phyloP scores from a whole-genome alignment of 176 grass and related monocot species.

The Cymbopogon citratus region DNA sequence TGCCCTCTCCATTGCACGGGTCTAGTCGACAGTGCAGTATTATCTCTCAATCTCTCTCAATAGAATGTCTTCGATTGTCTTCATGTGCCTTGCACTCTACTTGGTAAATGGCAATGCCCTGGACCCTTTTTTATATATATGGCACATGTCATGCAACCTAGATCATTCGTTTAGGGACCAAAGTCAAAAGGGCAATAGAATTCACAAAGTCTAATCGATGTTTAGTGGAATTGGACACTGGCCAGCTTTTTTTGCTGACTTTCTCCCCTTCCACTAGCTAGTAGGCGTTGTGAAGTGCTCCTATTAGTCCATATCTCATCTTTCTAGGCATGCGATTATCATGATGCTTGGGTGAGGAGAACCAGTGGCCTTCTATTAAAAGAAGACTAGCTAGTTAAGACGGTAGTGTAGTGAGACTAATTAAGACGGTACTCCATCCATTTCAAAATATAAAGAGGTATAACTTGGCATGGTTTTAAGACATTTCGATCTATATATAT shows the following conservation, averaged over 20 bases:
- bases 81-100: conserved; percentile 16
- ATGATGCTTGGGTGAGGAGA: background rate
- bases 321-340: background rate
- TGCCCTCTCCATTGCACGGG: conserved; percentile 32
- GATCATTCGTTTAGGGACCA: conserved; percentile 36
- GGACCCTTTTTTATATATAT: conserved; percentile 27
- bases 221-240: conserved; percentile 32
- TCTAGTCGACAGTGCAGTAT: background rate
- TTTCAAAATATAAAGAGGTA: background rate
- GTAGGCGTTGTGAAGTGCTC: conserved; percentile 36
- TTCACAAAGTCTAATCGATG: conserved; percentile 37
- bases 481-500: background rate
- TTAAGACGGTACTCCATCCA: background rate
- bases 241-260: conserved; percentile 8
- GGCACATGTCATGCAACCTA: conserved; percentile 29
- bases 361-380: background rate
- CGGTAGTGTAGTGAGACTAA: background rate
- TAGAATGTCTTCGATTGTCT: background rate
- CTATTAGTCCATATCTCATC: conserved; percentile 28
- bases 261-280: conserved; percentile 35
- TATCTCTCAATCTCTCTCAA: background rate
- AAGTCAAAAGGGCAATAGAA: conserved; percentile 46
- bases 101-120: conserved; percentile 1
- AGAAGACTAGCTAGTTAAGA: conserved; percentile 5
- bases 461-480: background rate